A percentile compares a stretch with the other conserved stretches of the same genome.
phyloP scores from a whole-genome alignment of 1,284 basidiomycete species.

The Trametes polyzona region DNA sequence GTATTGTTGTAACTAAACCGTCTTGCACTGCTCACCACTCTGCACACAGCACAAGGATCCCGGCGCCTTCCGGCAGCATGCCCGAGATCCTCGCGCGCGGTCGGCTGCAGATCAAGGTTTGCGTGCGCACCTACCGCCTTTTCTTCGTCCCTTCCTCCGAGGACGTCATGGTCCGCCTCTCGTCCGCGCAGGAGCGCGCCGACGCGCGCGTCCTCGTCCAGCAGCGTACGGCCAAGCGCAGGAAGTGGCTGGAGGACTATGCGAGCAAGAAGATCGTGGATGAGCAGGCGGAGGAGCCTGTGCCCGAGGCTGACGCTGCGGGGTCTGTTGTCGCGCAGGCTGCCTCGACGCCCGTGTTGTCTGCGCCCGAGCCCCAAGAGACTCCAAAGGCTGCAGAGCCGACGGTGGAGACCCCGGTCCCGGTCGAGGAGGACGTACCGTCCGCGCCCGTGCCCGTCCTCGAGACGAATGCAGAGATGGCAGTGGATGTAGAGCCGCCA shows the following conservation, averaged over 20 bases:
- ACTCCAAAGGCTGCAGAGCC: too few relatives aligned
- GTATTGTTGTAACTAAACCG: too few relatives aligned
- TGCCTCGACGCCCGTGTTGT: too few relatives aligned
- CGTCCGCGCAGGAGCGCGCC: constrained; percentile 40
- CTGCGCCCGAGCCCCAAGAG: neutral
- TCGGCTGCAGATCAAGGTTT: constrained; percentile 81
- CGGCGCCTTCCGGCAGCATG: constrained; percentile 17
- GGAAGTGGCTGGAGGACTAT: constrained; percentile 38
- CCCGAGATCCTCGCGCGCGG: constrained; percentile 47
- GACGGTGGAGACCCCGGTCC: too few relatives aligned
- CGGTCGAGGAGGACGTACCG: too few relatives aligned
- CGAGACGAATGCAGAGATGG: too few relatives aligned
- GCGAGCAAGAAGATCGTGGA: constrained; percentile 15
- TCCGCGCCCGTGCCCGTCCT: too few relatives aligned
- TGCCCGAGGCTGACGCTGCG: neutral
- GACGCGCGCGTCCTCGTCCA: constrained; percentile 27
- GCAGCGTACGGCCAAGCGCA: constrained; percentile 27
- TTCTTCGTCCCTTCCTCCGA: constrained; percentile 82
- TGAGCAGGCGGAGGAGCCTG: constrained; percentile 9
- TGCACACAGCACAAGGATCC: constrained; percentile 19
- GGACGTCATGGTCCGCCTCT: constrained; percentile 59
- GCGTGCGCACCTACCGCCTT: constrained; percentile 82
- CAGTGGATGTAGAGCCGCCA: neutral
- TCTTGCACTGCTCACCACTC: neutral
- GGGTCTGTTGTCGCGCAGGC: too few relatives aligned